phyloP scores from a whole-genome alignment of 2,329 filamentous ascomycete genomes.

The Exophiala phaeomuriformis region DNA sequence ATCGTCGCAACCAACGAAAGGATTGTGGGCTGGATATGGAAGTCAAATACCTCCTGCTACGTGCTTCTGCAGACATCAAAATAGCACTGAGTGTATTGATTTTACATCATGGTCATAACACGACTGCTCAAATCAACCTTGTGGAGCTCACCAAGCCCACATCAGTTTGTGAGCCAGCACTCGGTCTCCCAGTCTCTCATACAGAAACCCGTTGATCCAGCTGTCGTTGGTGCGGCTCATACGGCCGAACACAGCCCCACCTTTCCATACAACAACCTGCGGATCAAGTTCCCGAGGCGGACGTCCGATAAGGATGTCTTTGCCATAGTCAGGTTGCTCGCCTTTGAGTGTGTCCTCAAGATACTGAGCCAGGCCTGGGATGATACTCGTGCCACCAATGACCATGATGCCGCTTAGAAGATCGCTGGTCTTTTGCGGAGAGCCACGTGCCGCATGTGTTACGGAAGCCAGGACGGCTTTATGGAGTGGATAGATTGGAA shows the following conservation, averaged over 20 bases:
- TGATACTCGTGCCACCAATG: slow-evolving; percentile 75
- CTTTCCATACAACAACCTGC: slow-evolving; percentile 97
- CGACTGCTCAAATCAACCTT: too few relatives aligned
- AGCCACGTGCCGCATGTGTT: slow-evolving; percentile 73
- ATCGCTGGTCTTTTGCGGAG: slow-evolving; percentile 89
- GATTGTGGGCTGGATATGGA: too few relatives aligned
- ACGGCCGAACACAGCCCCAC: slow-evolving; percentile 91
- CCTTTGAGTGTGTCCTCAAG: slow-evolving; percentile 75
- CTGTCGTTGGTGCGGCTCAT: slow-evolving; percentile 83
- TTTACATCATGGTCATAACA: too few relatives aligned
- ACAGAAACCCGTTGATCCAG: slow-evolving; percentile 84
- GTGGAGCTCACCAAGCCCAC: slow-evolving; percentile 46
- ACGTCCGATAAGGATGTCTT: slow-evolving; percentile 60
- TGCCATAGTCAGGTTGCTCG: slow-evolving; percentile 52
- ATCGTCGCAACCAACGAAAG: too few relatives aligned
- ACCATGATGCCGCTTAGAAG: slow-evolving; percentile 87
- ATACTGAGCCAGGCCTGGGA: slow-evolving; percentile 69
- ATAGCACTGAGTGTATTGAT: too few relatives aligned
- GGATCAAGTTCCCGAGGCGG: slow-evolving; percentile 91
- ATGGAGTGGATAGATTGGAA: slow-evolving; percentile 78
- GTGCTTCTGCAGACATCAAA: too few relatives aligned
- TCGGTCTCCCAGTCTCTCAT: slow-evolving; percentile 73
- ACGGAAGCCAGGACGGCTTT: slow-evolving; percentile 85
- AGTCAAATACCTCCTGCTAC: too few relatives aligned
- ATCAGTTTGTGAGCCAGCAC: slow-evolving; percentile 75